Percentiles rank a stretch among this genome's conserved stretches.
Conservation (phyloP, 1,284 basidiomycete species). For the Ganoderma lingzhi region DNA sequence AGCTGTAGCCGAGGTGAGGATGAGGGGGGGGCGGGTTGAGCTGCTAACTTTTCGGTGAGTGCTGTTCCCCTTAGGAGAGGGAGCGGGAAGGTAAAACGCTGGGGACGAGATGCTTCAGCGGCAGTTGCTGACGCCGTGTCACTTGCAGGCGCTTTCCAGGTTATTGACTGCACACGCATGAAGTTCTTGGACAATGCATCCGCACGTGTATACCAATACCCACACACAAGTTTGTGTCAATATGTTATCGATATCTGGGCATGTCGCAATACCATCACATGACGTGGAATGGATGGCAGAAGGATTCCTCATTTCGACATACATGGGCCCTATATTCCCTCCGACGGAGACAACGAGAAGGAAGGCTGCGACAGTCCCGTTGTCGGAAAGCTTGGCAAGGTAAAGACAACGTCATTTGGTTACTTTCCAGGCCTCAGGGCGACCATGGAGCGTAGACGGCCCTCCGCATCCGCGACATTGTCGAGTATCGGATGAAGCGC, state of each 20-base stretch:
- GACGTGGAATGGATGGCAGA: not conserved
- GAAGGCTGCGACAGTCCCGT: not conserved
- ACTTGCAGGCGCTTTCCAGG: not conserved
- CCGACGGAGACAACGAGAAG: not conserved
- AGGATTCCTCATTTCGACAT: not conserved
- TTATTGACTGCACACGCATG: not conserved
- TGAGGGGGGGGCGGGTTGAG: not conserved
- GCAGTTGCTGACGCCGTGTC: not conserved
- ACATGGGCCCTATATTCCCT: not conserved
- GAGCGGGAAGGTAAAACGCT: not conserved
- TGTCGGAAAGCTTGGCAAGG: conserved; percentile 5
- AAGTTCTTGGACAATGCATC: conserved; percentile 9
- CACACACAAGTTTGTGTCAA: conserved; percentile 9
- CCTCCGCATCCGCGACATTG: not conserved
- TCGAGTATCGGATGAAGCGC: not conserved
- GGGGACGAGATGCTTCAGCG: not conserved
- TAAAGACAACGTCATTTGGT: not conserved
- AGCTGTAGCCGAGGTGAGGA: not conserved
- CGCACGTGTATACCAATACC: conserved; percentile 19
- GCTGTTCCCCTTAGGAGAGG: not conserved
- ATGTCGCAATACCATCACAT: conserved; percentile 18
- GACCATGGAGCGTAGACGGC: not conserved
- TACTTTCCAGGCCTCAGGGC: not conserved
- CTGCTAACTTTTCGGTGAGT: not conserved
- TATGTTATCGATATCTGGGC: conserved; percentile 19